phyloP scores from a whole-genome alignment of 2,329 filamentous ascomycete genomes.

The Alternaria dauci region DNA sequence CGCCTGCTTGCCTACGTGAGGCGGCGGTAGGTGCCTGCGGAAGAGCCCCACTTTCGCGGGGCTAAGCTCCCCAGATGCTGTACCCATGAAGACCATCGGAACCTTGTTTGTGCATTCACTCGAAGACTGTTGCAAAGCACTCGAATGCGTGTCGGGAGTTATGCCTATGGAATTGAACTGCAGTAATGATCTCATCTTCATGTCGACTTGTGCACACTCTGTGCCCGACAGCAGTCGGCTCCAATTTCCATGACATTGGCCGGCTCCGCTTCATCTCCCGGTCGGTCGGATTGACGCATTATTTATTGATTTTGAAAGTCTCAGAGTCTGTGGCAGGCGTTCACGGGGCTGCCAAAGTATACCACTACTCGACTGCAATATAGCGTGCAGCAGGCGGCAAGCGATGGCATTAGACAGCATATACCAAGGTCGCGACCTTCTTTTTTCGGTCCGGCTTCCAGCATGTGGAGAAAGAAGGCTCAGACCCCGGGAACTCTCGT shows the following conservation, averaged over 20 bases:
- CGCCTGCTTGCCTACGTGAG: conserved; percentile 23
- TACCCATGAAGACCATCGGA: conserved; percentile 8
- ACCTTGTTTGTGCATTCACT: not conserved
- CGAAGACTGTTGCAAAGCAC: not conserved
- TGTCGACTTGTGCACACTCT: not conserved
- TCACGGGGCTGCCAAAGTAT: not conserved
- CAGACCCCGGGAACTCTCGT: conserved; percentile 11
- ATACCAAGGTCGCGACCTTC: conserved; percentile 8
- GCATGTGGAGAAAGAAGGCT: conserved; percentile 14
- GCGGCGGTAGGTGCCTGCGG: conserved; percentile 30
- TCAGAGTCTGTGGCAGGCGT: not conserved
- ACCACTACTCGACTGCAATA: not conserved
- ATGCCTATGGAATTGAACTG: not conserved
- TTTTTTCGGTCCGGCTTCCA: conserved; percentile 17
- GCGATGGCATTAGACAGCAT: conserved; percentile 3
- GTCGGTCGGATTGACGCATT: not conserved
- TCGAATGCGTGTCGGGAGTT: not conserved
- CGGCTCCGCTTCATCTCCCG: not conserved
- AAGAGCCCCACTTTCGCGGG: conserved; percentile 20
- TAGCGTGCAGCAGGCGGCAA: conserved; percentile 8
- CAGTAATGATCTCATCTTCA: not conserved
- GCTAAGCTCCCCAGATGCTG: conserved; percentile 9
- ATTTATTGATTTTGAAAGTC: not conserved
- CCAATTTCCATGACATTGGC: not conserved
- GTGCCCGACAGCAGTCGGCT: conserved; percentile 1